These are phyloP conservation scores for Scutellaria baicalensis DNA, from an alignment of 257 asterid species.

Conservation along the genomic window DNA sequence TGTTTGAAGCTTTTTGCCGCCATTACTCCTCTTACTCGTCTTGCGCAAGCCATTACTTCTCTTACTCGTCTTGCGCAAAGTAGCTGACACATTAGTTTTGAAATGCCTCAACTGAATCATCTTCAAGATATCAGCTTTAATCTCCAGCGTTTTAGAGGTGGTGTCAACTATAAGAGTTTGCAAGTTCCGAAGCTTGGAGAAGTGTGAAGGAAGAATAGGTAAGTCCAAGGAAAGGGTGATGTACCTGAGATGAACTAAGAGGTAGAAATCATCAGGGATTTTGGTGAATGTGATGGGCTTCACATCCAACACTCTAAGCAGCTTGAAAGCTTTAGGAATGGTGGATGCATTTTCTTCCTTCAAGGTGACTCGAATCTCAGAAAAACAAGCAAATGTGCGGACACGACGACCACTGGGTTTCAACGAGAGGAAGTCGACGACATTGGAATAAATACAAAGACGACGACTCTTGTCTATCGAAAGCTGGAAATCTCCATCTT, in stretches of 20 bases:
- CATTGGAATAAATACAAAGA: background rate
- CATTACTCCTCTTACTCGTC: background rate
- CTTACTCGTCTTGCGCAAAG: background rate
- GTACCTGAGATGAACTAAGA: slow-evolving; percentile 20
- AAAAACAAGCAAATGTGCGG: background rate
- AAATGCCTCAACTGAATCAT: slow-evolving; percentile 24
- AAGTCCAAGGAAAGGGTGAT: slow-evolving; percentile 3
- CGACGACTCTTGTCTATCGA: background rate
- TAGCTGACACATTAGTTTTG: slow-evolving; percentile 12
- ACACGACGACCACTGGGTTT: background rate
- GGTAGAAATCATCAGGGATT: slow-evolving; percentile 13
- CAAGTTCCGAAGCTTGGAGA: slow-evolving; percentile 19
- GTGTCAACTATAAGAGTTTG: slow-evolving; percentile 35
- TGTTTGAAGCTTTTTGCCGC: slow-evolving; percentile 12
- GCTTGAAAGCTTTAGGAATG: slow-evolving; percentile 23
- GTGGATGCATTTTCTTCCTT: background rate
- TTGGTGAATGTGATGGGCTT: slow-evolving; percentile 19
- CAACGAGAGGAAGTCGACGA: background rate
- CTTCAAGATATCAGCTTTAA: slow-evolving; percentile 19
- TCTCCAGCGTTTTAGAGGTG: slow-evolving; percentile 15
- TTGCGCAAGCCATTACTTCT: background rate
- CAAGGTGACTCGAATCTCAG: slow-evolving; percentile 5
- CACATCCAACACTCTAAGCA: slow-evolving; percentile 27
- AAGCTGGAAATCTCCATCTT: background rate
- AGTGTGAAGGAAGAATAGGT: slow-evolving; percentile 9